Evolutionary conservation across 139 green algal species (phyloP).

Genomic region (Nannochloris sp.): DNA sequence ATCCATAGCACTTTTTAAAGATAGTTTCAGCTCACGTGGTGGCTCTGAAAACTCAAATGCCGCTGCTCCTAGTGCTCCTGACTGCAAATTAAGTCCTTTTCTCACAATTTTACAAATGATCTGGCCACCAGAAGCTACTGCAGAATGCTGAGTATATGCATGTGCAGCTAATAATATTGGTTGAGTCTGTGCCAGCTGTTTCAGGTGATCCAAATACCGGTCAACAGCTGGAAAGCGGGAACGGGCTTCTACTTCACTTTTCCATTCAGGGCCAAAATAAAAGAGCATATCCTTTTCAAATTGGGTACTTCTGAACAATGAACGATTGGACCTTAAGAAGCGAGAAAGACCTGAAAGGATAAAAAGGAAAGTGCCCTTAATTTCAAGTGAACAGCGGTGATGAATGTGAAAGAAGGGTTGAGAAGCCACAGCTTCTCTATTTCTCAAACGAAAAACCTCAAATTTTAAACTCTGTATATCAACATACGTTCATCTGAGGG

Average conservation of each 20-base stretch:
- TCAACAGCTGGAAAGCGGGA: not conserved
- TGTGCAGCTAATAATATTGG: not conserved
- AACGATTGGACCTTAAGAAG: not conserved
- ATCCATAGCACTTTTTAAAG: not conserved
- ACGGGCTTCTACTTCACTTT: not conserved
- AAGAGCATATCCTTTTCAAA: not conserved
- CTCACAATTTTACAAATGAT: not conserved
- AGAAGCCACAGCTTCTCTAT: not conserved
- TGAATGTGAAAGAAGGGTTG: not conserved
- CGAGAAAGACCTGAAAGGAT: not conserved
- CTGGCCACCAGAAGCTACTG: conserved; percentile 1
- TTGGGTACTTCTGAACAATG: not conserved
- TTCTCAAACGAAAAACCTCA: too few species aligned
- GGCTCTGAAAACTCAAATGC: not conserved
- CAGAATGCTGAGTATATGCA: conserved; percentile 3
- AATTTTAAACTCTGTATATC: not conserved
- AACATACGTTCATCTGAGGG: not conserved
- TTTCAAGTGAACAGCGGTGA: too few species aligned
- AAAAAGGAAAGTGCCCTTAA: not conserved
- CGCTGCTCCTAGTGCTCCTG: not conserved
- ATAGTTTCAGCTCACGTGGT: not conserved
- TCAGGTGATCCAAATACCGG: not conserved
- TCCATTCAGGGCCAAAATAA: not conserved
- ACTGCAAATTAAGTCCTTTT: not conserved
- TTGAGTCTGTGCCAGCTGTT: not conserved